A percentile compares a stretch with the other conserved stretches of the same genome.
These are phyloP conservation scores for Rhizopogon parksii DNA, from an alignment of 1,284 basidiomycete species.

Conservation along the genomic window DNA sequence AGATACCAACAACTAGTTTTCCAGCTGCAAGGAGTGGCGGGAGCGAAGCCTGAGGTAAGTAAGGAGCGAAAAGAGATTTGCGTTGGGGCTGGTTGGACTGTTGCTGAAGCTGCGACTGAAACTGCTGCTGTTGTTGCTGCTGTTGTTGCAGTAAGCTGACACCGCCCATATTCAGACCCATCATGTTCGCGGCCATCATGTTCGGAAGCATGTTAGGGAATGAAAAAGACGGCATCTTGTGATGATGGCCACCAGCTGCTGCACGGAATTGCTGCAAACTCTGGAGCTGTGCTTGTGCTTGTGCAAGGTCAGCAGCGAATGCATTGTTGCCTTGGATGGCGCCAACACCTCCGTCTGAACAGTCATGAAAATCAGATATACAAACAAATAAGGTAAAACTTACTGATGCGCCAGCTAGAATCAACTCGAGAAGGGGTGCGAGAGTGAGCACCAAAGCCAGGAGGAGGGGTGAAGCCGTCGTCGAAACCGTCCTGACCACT, in stretches of 20 bases:
- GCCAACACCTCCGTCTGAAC: constrained; percentile 65
- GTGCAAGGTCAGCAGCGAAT: constrained; percentile 77
- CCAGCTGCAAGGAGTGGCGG: constrained; percentile 97
- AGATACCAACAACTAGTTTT: constrained; percentile 94
- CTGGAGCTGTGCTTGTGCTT: constrained; percentile 94
- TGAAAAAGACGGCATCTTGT: constrained; percentile 95
- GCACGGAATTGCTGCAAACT: constrained; percentile 97
- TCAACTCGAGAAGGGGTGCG: constrained; percentile 73
- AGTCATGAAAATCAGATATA: constrained; percentile 9
- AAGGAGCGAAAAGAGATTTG: constrained; percentile 98
- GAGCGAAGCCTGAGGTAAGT: constrained; percentile 95
- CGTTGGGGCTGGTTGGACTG: constrained; percentile 87
- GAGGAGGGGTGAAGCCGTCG: constrained; percentile 60
- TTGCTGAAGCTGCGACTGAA: constrained; percentile 87
- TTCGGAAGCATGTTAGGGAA: constrained; percentile 96
- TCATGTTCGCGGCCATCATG: constrained; percentile 92
- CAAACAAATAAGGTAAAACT: constrained; percentile 26
- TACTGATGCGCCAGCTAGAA: constrained; percentile 84
- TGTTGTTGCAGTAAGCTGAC: constrained; percentile 79
- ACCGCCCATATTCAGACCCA: constrained; percentile 78
- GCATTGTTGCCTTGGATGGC: constrained; percentile 57
- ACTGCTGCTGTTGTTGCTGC: constrained; percentile 68
- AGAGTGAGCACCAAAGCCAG: constrained; percentile 60
- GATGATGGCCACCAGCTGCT: constrained; percentile 89
- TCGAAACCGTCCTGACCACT: constrained; percentile 61